Evolutionary conservation across 495 filamentous ascomycete genomes (phyloP).

Genomic region (Penicillium roqueforti): DNA sequence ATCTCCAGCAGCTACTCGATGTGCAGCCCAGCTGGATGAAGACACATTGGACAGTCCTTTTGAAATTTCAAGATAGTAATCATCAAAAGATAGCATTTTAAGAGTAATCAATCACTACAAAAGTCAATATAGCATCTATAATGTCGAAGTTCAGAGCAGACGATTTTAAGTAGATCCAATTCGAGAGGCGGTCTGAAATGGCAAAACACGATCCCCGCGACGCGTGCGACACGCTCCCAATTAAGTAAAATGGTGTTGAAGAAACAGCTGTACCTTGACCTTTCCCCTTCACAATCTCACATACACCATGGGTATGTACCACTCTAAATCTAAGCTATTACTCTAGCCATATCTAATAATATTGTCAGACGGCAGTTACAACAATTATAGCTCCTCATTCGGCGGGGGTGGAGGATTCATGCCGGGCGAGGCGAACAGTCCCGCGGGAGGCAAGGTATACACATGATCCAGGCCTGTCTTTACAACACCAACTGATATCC

Average conservation of each 20-base stretch:
- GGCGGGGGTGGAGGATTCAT: slow-evolving; percentile 65
- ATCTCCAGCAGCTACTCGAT: not conserved
- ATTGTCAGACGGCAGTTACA: slow-evolving; percentile 28
- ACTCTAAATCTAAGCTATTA: not conserved
- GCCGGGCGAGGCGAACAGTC: slow-evolving; percentile 47
- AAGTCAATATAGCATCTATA: not conserved
- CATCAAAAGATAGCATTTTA: not conserved
- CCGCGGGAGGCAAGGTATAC: slow-evolving; percentile 41
- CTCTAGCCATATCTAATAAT: not conserved
- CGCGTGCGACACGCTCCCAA: slow-evolving; percentile 44
- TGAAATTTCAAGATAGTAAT: not conserved
- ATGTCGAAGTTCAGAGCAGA: not conserved
- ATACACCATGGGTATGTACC: slow-evolving; percentile 34
- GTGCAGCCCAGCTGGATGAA: not conserved
- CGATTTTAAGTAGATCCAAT: not conserved
- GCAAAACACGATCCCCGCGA: slow-evolving; percentile 29
- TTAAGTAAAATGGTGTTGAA: slow-evolving; percentile 37
- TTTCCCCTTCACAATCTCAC: slow-evolving; percentile 13
- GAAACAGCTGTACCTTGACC: slow-evolving; percentile 7
- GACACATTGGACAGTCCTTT: not conserved
- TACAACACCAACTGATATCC: not conserved
- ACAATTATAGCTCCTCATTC: slow-evolving; percentile 54
- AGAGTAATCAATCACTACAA: not conserved
- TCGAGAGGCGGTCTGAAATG: not conserved
- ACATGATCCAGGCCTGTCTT: not conserved